These are phyloP conservation scores for Plantago coronopus DNA, from an alignment of 305 asterid genomes.

Conservation along the genomic window DNA sequence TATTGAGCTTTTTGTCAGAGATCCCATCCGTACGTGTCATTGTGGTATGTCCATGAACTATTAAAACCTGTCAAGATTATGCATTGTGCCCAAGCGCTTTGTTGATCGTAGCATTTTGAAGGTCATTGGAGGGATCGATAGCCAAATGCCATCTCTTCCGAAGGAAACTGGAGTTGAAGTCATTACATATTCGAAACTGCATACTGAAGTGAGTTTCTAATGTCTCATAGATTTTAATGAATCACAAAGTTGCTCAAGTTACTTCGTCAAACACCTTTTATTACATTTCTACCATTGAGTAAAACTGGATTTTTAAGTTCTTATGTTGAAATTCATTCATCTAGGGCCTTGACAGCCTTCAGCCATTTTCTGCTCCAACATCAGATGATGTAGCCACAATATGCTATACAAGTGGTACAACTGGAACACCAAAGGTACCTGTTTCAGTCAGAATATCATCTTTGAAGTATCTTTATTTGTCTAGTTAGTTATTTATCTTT, in stretches of 20 bases:
- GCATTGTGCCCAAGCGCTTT: slow-evolving; percentile 2
- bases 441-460: background rate
- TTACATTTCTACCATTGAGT: background rate
- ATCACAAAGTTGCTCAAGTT: background rate
- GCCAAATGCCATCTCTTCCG: slow-evolving; percentile 34
- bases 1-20: slow-evolving; percentile 49
- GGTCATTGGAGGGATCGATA: slow-evolving; percentile 60
- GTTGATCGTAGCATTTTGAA: slow-evolving; percentile 22
- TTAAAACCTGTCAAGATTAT: background rate
- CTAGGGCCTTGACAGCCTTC: slow-evolving; percentile 44
- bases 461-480: background rate
- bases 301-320: background rate
- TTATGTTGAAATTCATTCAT: background rate
- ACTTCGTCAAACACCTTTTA: background rate
- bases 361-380: slow-evolving; percentile 44
- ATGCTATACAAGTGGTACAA: slow-evolving; percentile 74
- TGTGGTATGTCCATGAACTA: slow-evolving; percentile 39
- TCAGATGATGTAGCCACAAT: slow-evolving; percentile 55
- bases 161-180: slow-evolving; percentile 35
- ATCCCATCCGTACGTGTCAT: slow-evolving; percentile 46
- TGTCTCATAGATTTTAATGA: slow-evolving; percentile 9
- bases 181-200: slow-evolving; percentile 44
- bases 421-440: slow-evolving; percentile 66
- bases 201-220: slow-evolving; percentile 34
- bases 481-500: background rate